Base-by-base conservation (phyloP, 306 rosid genomes). In the Inga oerstediana region DNA sequence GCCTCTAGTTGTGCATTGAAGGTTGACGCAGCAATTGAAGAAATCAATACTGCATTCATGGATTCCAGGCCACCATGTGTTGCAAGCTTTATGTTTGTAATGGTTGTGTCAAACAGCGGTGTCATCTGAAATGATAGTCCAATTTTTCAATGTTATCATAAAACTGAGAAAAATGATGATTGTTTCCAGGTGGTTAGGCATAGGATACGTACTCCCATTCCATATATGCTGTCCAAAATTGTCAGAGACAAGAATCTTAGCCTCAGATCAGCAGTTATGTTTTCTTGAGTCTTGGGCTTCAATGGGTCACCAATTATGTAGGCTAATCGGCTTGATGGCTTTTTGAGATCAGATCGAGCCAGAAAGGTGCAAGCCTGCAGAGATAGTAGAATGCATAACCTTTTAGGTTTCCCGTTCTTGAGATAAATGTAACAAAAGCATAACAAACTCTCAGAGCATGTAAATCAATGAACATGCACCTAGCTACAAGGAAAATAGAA, bases 1-100 rank as follows among this genome's bases (percentile, higher is more conserved):
- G 98, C 94, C 90, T 96, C 98, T 85, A 94, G 88, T 83, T 92
- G 94, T 49, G 99, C 88, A 82, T 96, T 96, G 88, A 96, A 96
- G 87, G 98, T 90, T 66, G 99, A 96, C 45, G 98, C 95, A 85
- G 97, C 99, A 86, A 94, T 94, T 37, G 99, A 92, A 81, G 94
- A 93, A 84, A 96, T 90, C 82, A 96, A 88, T 35, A 96, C 98
- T 44, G 97, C 98, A 88, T 96, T 96, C 95, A 96, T 91, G 44
- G 91, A 94, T 81, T 94, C 92, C 52, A 91, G 83, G 73, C 86
- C 94, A 80, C 99, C 99, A 78, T 94, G 98, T 24, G 99, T 96
- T 81, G 97, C 99, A 74, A 96, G 97, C 88, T 90, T 94, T 84
- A 96, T 84, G 86, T 96, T 94, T 83, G 97, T 91, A 65, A 96